Evolutionary conservation across 2,329 filamentous ascomycete species (phyloP).

Genomic region (Verticillium tricorpus): DNA sequence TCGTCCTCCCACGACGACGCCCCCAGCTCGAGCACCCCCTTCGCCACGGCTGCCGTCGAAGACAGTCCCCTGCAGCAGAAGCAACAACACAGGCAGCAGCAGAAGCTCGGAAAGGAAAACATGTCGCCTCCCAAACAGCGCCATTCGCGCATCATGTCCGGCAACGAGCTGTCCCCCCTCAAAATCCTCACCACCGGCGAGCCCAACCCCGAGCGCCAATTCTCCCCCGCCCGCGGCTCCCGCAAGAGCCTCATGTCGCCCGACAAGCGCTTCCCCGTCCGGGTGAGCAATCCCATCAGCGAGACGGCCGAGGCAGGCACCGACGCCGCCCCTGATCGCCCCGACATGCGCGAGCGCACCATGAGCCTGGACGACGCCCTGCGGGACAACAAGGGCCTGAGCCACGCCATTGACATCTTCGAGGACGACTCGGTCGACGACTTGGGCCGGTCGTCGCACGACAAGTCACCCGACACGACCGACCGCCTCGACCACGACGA

Average conservation of each 20-base stretch:
- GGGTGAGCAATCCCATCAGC: slow-evolving; percentile 35
- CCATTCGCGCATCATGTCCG: slow-evolving; percentile 52
- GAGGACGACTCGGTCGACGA: slow-evolving; percentile 44
- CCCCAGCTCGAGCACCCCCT: slow-evolving; percentile 17
- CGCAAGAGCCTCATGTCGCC: slow-evolving; percentile 38
- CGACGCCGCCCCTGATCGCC: not conserved
- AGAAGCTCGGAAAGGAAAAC: slow-evolving; percentile 33
- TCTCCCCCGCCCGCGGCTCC: slow-evolving; percentile 35
- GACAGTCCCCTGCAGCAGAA: slow-evolving; percentile 26
- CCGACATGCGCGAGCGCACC: slow-evolving; percentile 25
- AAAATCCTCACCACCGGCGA: slow-evolving; percentile 40
- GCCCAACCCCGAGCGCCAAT: slow-evolving; percentile 21
- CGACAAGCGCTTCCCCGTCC: slow-evolving; percentile 58
- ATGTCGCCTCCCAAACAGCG: slow-evolving; percentile 41
- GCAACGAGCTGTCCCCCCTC: slow-evolving; percentile 52
- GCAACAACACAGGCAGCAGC: not conserved
- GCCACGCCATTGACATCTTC: slow-evolving; percentile 57
- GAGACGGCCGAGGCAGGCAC: slow-evolving; percentile 10
- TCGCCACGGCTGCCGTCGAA: slow-evolving; percentile 16
- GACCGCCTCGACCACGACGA: slow-evolving; percentile 23
- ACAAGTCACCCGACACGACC: slow-evolving; percentile 12
- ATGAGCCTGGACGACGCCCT: slow-evolving; percentile 50
- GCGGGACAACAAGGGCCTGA: slow-evolving; percentile 50
- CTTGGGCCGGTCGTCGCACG: slow-evolving; percentile 23
- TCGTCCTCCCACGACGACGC: slow-evolving; percentile 6